Evolutionary conservation across 371 early-diverging fungal species (phyloP).

Genomic region (Lichtheimia ramosa): DNA sequence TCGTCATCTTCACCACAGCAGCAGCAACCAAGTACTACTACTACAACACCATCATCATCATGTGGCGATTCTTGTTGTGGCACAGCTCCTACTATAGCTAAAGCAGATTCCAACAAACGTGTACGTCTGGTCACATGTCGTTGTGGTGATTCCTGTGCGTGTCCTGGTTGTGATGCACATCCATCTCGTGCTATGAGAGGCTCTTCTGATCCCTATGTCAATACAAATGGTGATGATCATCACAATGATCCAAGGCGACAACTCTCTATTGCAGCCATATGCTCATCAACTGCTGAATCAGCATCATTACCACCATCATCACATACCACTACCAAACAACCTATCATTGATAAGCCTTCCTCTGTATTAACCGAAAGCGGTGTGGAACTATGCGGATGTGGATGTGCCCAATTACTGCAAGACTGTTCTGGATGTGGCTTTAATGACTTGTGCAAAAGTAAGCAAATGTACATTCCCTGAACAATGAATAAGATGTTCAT

Average conservation of each 20-base stretch:
- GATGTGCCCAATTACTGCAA: slow-evolving; percentile 31
- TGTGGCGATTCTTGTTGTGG: background rate
- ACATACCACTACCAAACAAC: too few relatives aligned
- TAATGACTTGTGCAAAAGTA: slow-evolving; percentile 18
- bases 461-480: slow-evolving; percentile 1
- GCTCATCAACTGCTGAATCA: slow-evolving; percentile 8
- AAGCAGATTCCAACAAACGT: background rate
- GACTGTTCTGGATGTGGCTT: slow-evolving; percentile 25
- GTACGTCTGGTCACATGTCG: slow-evolving; percentile 47
- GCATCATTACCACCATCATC: slow-evolving; percentile 8
- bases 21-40: too few relatives aligned
- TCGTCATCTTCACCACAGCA: background rate
- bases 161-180: slow-evolving; percentile 51
- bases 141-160: slow-evolving; percentile 49
- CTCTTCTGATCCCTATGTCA: slow-evolving; percentile 34
- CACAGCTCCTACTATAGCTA: background rate
- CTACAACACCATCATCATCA: background rate
- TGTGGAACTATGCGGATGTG: slow-evolving; percentile 33
- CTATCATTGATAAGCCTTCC: slow-evolving; percentile 17
- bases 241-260: slow-evolving; percentile 11
- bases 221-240: slow-evolving; percentile 1
- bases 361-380: slow-evolving; percentile 29
- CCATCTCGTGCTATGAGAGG: slow-evolving; percentile 45
- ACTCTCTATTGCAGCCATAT: slow-evolving; percentile 26
- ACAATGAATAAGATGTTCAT: too few relatives aligned